phyloP scores from a whole-genome alignment of 345 rosid species.

The Brassica napus region DNA sequence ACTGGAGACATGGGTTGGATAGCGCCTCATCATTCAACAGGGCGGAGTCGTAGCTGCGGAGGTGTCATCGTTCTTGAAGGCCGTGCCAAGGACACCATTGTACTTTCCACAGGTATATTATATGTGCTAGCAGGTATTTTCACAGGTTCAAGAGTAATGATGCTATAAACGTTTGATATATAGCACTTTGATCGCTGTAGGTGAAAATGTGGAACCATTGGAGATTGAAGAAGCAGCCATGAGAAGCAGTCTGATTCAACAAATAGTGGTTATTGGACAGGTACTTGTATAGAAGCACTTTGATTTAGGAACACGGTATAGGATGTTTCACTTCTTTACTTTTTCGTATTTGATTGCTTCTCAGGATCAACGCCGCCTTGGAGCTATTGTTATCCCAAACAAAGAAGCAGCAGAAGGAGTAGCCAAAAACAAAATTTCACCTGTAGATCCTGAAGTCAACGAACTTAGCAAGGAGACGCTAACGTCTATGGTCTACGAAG shows the following conservation, averaged over 20 bases:
- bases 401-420: conserved; percentile 67
- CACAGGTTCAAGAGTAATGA: background rate
- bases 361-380: conserved; percentile 88
- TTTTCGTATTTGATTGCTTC: background rate
- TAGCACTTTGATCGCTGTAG: conserved; percentile 43
- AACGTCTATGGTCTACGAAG: conserved; percentile 52
- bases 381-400: conserved; percentile 84
- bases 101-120: conserved; percentile 79
- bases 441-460: conserved; percentile 50
- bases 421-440: conserved; percentile 49
- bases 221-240: conserved; percentile 92
- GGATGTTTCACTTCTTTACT: background rate
- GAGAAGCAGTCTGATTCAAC: conserved; percentile 78
- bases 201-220: conserved; percentile 91
- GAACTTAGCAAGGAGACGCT: conserved; percentile 61
- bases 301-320: background rate
- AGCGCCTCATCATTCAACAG: conserved; percentile 73
- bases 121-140: background rate
- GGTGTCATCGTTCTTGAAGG: conserved; percentile 91
- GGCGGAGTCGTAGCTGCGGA: conserved; percentile 77
- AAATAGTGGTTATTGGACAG: conserved; percentile 89
- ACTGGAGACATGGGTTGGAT: conserved; percentile 97
- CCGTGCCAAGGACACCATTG: conserved; percentile 97
- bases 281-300: conserved; percentile 40
- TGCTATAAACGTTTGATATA: background rate